A percentile compares a stretch with the other conserved stretches of the same genome.
phyloP scores from a whole-genome alignment of 1,284 basidiomycete species.

The Microbotryum scabiosae region DNA sequence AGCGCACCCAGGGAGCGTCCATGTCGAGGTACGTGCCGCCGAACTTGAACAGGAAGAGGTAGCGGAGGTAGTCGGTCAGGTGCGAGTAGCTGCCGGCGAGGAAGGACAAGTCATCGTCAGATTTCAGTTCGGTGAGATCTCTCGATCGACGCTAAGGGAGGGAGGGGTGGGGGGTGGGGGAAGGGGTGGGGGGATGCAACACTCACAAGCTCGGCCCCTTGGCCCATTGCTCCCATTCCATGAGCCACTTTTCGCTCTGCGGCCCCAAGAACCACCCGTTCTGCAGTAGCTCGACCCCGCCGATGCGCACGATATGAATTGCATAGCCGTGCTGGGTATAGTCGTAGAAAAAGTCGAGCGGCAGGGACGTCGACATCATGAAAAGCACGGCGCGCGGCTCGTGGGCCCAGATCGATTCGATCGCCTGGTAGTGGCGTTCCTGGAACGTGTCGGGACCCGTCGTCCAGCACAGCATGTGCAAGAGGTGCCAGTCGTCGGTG shows the following conservation, averaged over 20 bases:
- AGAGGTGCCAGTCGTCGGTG: slow-evolving; percentile 26
- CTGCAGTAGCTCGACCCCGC: slow-evolving; percentile 12
- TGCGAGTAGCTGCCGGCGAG: slow-evolving; percentile 17
- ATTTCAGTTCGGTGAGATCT: not conserved
- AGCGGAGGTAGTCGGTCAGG: slow-evolving; percentile 25
- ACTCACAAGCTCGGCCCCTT: slow-evolving; percentile 22
- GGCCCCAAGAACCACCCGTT: slow-evolving; percentile 22
- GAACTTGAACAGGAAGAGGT: slow-evolving; percentile 25
- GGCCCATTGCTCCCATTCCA: slow-evolving; percentile 25
- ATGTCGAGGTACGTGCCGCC: slow-evolving; percentile 29
- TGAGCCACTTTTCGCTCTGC: slow-evolving; percentile 21
- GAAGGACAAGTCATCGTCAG: not conserved
- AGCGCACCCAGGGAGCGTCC: slow-evolving; percentile 24
- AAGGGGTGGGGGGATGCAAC: no score
- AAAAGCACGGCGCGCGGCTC: slow-evolving; percentile 25
- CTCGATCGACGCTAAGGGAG: not conserved
- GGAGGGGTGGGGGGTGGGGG: no score
- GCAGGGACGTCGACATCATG: slow-evolving; percentile 22
- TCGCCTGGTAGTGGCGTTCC: slow-evolving; percentile 22
- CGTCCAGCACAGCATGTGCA: slow-evolving; percentile 26
- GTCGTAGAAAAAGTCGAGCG: slow-evolving; percentile 16
- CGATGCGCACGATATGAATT: slow-evolving; percentile 23
- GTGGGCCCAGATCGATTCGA: slow-evolving; percentile 28
- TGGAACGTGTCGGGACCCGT: slow-evolving; percentile 16
- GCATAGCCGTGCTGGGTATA: slow-evolving; percentile 20